Base-by-base conservation (phyloP, 2,329 filamentous ascomycete species). In the Alternaria brassicae region DNA sequence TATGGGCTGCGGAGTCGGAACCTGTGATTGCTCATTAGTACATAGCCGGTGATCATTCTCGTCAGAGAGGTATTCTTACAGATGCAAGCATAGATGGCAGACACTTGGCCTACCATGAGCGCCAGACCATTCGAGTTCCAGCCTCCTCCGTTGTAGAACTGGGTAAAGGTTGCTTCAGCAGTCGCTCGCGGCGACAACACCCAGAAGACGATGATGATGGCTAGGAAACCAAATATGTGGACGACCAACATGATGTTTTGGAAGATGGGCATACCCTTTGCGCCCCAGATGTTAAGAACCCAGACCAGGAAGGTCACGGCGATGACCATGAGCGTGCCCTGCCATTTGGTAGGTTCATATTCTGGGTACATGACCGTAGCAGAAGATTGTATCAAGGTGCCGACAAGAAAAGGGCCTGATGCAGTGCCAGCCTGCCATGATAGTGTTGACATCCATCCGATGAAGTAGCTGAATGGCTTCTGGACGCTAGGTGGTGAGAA, bases 351-450 rank as follows among this genome's bases (percentile, higher is more conserved):
- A 0, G 77, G 73, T 0, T 63, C 60, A 56, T 83, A 84, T 8
- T 74, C 68, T 0, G 78, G 78, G 36, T 80, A 79, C 60, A 82
- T 75, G 50, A 77, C 72, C 21, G 81, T 78, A 10, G 81, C 71
- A 4, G 67, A 73, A 2, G 78, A 75, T 56, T 84, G 81, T 36
- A 84, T 82, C 40, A 84, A 67, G 0, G 80, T 82, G 6, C 81
- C 82, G 0, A 80, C 80, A 8, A 84, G 74, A 62, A 82, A 84
- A 0, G 79, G 78, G 2, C 81, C 82, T 4, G 79, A 80, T 10
- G 82, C 82, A 25, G 78, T 79, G 13, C 81, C 81, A 9, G 82
- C 80, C 65, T 84, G 82, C 82, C 82, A 85, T 9, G 78, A 80
- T 4, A 85, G 66, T 1, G 81, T 80, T 1, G 79, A 80, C 72